Percentiles rank a stretch among this genome's conserved stretches.
These are phyloP conservation scores for Venturiaceae sp. DNA, from an alignment of 2,329 filamentous ascomycete genomes.

Conservation along the genomic window DNA sequence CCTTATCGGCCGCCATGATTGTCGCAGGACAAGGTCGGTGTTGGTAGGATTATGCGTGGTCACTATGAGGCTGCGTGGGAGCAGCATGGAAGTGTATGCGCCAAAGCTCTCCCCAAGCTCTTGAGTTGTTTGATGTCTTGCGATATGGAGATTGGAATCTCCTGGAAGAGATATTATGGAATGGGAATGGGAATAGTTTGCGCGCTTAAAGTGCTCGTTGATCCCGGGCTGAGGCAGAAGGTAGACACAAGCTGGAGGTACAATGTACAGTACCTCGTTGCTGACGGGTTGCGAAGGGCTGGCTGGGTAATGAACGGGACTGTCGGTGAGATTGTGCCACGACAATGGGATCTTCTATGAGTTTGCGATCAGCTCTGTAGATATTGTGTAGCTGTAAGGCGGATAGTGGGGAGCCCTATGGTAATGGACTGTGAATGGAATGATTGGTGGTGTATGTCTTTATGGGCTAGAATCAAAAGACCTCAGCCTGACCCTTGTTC, in stretches of 20 bases:
- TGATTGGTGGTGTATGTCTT: background rate
- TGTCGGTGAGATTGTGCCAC: background rate
- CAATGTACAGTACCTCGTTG: background rate
- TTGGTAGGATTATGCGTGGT: background rate
- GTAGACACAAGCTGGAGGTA: background rate
- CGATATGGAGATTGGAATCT: background rate
- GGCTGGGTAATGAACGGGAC: background rate
- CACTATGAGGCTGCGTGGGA: background rate
- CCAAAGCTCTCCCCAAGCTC: background rate
- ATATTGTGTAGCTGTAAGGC: background rate
- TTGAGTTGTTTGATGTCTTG: background rate
- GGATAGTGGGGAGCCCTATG: background rate
- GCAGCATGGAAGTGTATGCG: slow-evolving; percentile 2
- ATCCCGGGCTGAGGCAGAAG: background rate
- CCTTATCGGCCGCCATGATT: slow-evolving; percentile 3
- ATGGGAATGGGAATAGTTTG: background rate
- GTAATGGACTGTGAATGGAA: background rate
- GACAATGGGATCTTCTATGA: background rate
- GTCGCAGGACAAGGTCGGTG: background rate
- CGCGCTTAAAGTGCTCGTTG: background rate
- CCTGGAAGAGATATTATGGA: too few species aligned
- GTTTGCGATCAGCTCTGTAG: too few species aligned
- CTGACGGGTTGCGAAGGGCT: background rate
- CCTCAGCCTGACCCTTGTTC: background rate
- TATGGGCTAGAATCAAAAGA: background rate